Percentiles rank a stretch among this genome's conserved stretches.
These are phyloP conservation scores for Penicillium herquei DNA, from an alignment of 495 filamentous ascomycete genomes.

Conservation along the genomic window DNA sequence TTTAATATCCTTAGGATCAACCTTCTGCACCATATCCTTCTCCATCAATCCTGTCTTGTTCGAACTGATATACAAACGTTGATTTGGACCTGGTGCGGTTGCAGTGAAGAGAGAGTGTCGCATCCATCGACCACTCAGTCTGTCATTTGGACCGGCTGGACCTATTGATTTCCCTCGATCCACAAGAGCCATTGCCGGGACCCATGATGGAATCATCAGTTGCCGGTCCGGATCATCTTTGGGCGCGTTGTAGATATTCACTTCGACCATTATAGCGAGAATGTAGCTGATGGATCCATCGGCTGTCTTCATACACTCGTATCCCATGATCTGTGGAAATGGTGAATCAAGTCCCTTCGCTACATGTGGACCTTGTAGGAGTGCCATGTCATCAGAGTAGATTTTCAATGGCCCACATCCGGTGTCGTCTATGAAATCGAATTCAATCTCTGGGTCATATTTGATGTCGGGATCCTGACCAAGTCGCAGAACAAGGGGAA, in stretches of 20 bases:
- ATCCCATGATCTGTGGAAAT: background rate
- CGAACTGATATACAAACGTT: background rate
- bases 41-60: background rate
- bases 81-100: background rate
- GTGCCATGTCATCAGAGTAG: background rate
- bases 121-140: conserved; percentile 1
- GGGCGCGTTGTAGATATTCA: conserved; percentile 1
- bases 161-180: background rate
- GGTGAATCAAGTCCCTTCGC: background rate
- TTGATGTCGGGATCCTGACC: background rate
- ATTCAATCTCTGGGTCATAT: background rate
- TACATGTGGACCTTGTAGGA: background rate
- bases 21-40: background rate
- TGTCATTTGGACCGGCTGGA: background rate
- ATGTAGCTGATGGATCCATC: background rate
- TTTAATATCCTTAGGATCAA: background rate
- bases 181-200: background rate
- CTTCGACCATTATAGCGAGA: background rate
- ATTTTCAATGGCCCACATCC: background rate
- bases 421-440: background rate
- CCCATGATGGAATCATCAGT: background rate
- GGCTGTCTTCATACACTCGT: background rate
- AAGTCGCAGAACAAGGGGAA: background rate
- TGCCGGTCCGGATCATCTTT: background rate
- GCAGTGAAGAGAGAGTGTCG: background rate